These are phyloP conservation scores for Pichia inconspicua DNA, from an alignment of 1,139 yeast genomes.

Conservation along the genomic window DNA sequence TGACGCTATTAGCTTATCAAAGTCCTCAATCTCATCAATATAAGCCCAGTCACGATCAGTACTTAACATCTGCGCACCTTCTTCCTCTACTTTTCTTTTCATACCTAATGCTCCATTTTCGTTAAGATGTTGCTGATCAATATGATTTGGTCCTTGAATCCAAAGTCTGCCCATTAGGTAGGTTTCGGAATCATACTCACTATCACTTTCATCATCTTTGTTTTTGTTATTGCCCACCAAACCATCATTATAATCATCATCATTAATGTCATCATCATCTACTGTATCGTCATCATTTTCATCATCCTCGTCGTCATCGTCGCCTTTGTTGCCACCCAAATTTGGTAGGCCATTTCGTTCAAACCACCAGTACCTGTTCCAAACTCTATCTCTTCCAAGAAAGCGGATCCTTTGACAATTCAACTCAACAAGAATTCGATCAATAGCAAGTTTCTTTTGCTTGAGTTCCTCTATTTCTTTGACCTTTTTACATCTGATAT, in stretches of 20 bases:
- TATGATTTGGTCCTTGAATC: conserved; percentile 85
- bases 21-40: conserved; percentile 50
- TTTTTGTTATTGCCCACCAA: too few relatives aligned
- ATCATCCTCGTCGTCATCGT: conserved; percentile 33
- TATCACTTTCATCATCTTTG: conserved; percentile 23
- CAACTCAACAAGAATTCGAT: conserved; percentile 49
- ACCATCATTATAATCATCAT: too few relatives aligned
- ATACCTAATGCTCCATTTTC: conserved; percentile 16
- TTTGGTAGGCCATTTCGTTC: conserved; percentile 78
- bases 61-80: conserved; percentile 47
- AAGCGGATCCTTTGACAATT: conserved; percentile 74
- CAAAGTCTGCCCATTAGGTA: conserved; percentile 83
- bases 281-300: conserved; percentile 30
- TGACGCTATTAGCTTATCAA: conserved; percentile 55
- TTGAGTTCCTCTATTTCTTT: conserved; percentile 38
- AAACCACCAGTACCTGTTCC: conserved; percentile 93
- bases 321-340: conserved; percentile 40
- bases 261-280: conserved; percentile 19
- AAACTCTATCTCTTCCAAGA: conserved; percentile 77
- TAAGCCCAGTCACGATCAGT: conserved; percentile 61
- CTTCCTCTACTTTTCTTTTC: conserved; percentile 65
- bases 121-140: conserved; percentile 38
- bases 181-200: conserved; percentile 39
- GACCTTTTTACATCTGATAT: conserved; percentile 35
- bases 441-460: conserved; percentile 42